A percentile compares a stretch with the other conserved stretches of the same genome.
These are phyloP conservation scores for Mycena maculata DNA, from an alignment of 768 basidiomycete genomes.

Conservation along the genomic window DNA sequence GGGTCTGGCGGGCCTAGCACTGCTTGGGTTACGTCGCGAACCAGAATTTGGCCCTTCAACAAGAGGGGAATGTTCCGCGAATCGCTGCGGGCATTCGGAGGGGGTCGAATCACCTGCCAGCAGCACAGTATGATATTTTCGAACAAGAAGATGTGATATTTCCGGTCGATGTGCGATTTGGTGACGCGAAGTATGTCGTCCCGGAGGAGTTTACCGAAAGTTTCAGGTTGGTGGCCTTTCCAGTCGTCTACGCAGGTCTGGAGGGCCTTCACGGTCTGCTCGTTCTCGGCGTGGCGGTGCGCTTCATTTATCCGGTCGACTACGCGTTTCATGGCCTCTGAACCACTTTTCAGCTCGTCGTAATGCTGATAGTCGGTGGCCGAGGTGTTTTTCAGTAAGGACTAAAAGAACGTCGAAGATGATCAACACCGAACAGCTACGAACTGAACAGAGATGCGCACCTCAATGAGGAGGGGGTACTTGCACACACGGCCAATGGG, in stretches of 20 bases:
- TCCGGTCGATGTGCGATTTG: constrained; percentile 93
- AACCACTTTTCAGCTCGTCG: constrained; percentile 87
- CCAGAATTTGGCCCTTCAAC: constrained; percentile 94
- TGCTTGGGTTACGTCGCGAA: constrained; percentile 92
- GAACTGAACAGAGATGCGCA: constrained; percentile 47
- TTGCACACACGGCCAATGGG: constrained; percentile 98
- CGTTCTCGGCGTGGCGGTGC: constrained; percentile 89
- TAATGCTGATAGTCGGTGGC: constrained; percentile 71
- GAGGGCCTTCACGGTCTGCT: constrained; percentile 87
- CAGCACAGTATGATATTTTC: constrained; percentile 99
- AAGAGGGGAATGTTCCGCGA: constrained; percentile 85
- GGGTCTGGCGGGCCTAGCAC: constrained; percentile 68
- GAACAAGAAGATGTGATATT: constrained; percentile 98
- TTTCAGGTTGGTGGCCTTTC: constrained; percentile 95
- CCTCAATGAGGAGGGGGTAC: constrained; percentile 93
- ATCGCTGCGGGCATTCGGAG: constrained; percentile 55
- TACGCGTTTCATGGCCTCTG: constrained; percentile 88
- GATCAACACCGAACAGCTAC: background rate
- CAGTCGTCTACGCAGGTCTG: constrained; percentile 92
- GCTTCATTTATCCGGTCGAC: constrained; percentile 96
- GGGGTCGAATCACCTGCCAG: constrained; percentile 83
- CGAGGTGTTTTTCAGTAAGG: constrained; percentile 76
- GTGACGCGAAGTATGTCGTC: constrained; percentile 96
- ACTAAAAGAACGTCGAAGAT: constrained; percentile 61
- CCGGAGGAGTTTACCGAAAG: constrained; percentile 94